These are phyloP conservation scores for Medicago lupulina DNA, from an alignment of 306 rosid species.

Conservation along the genomic window DNA sequence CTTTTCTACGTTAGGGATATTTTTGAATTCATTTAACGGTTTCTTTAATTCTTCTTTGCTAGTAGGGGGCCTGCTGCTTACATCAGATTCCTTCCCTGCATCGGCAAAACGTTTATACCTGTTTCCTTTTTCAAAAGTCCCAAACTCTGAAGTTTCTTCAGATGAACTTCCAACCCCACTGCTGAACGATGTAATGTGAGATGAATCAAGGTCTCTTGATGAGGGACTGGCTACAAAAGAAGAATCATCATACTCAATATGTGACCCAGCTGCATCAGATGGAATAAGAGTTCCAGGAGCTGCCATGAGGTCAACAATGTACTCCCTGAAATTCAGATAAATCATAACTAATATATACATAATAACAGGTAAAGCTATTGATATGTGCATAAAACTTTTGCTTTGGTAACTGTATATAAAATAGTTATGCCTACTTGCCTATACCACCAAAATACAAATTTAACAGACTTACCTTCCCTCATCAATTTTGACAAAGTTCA, in stretches of 20 bases:
- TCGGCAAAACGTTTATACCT: constrained; percentile 53
- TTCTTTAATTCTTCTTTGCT: constrained; percentile 58
- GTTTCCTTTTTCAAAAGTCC: constrained; percentile 58
- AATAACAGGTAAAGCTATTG: background rate
- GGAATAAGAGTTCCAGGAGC: constrained; percentile 99
- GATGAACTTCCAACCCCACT: constrained; percentile 85
- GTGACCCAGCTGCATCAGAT: constrained; percentile 80
- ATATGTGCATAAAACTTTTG: constrained; percentile 7
- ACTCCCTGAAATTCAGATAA: constrained; percentile 82
- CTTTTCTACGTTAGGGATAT: constrained; percentile 55
- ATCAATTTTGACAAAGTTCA: constrained; percentile 85
- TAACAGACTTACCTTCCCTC: constrained; percentile 77
- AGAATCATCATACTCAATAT: constrained; percentile 68
- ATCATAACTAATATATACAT: constrained; percentile 43
- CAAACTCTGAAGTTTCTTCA: constrained; percentile 67
- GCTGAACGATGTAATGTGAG: constrained; percentile 74
- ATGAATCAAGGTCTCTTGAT: constrained; percentile 83
- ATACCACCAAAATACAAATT: constrained; percentile 40
- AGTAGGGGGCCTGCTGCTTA: constrained; percentile 37
- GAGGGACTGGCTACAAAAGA: constrained; percentile 69
- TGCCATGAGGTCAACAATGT: constrained; percentile 97
- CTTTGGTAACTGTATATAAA: constrained; percentile 13
- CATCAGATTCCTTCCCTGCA: constrained; percentile 62
- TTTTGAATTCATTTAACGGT: constrained; percentile 40
- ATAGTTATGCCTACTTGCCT: constrained; percentile 22